Evolutionary conservation across 345 rosid species (phyloP).

Genomic region (Ceriops decandra): DNA sequence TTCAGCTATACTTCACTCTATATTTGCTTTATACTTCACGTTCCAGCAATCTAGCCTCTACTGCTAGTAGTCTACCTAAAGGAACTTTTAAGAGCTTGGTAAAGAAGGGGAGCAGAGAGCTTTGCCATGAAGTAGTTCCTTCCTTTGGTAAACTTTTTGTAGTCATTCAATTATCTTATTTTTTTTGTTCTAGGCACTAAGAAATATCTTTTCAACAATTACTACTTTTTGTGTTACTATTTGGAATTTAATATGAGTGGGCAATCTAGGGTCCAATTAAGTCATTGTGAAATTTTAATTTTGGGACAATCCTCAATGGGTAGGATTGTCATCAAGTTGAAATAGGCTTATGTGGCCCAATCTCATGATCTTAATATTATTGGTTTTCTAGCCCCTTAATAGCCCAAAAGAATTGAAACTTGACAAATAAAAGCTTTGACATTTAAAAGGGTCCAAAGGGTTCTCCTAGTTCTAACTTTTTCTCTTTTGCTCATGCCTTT

Average conservation of each 20-base stretch:
- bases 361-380: too few species aligned
- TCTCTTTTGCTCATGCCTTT: too few species aligned
- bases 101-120: conserved; percentile 29
- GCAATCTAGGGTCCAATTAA: not conserved
- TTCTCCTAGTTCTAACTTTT: too few species aligned
- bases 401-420: too few species aligned
- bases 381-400: too few species aligned
- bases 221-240: not conserved
- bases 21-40: not conserved
- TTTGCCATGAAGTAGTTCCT: conserved; percentile 21
- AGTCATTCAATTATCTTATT: conserved; percentile 5
- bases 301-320: too few species aligned
- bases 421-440: too few species aligned
- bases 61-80: conserved; percentile 24
- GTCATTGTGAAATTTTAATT: not conserved
- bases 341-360: too few species aligned
- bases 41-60: conserved; percentile 23
- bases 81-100: conserved; percentile 18
- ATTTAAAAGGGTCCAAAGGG: too few species aligned
- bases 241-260: not conserved
- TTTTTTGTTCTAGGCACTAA: not conserved
- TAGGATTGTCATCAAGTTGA: too few species aligned
- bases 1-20: too few species aligned
- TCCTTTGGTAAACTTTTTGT: conserved; percentile 37
- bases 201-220: not conserved